Base-by-base conservation (phyloP, 2,329 filamentous ascomycete species). In the Neonectria sp. region DNA sequence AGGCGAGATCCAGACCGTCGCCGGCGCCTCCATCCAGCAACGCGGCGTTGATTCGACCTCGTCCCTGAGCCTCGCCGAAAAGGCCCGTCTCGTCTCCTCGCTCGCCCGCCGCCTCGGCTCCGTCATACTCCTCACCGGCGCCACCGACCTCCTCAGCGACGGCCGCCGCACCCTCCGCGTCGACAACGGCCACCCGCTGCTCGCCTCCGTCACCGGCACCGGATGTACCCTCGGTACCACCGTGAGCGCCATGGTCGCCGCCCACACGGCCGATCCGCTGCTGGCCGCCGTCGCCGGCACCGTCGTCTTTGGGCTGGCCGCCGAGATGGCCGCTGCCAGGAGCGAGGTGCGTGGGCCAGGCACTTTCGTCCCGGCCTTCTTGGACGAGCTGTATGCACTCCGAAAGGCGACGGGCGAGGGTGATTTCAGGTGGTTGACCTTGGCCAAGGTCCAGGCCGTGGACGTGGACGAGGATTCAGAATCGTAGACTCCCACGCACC, bases 171-270 rank as follows among this genome's bases (percentile, higher is more conserved):
- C 92, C 0, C 85, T 92, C 69, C 86, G 89, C 6, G 84, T 98
- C 25, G 83, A 85, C 25, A 97, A 98, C 78, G 95, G 95, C 1
- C 92, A 97, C 79, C 84, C 86, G 71, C 84, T 90, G 66, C 86
- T 96, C 2, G 91, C 90, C 24, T 82, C 85, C 68, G 89, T 96
- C 61, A 96, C 93, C 0, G 94, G 93, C 3, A 93, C 91, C 45
- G 95, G 95, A 0, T 98, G 95, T 79, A 92, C 93, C 6, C 86
- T 98, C 7, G 95, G 95, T 1, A 96, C 95, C 0, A 89, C 91
- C 1, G 86, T 97, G 55, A 94, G 93, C 24, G 91, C 93, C 58
- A 92, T 92, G 78, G 78, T 95, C 51, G 92, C 93, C 0, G 88
- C 90, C 7, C 84, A 88, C 60, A 74, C 82, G 2, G 82, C 84